These are phyloP conservation scores for Sanchytrium tribonematis DNA, from an alignment of 371 early-diverging fungal genomes.

Conservation along the genomic window DNA sequence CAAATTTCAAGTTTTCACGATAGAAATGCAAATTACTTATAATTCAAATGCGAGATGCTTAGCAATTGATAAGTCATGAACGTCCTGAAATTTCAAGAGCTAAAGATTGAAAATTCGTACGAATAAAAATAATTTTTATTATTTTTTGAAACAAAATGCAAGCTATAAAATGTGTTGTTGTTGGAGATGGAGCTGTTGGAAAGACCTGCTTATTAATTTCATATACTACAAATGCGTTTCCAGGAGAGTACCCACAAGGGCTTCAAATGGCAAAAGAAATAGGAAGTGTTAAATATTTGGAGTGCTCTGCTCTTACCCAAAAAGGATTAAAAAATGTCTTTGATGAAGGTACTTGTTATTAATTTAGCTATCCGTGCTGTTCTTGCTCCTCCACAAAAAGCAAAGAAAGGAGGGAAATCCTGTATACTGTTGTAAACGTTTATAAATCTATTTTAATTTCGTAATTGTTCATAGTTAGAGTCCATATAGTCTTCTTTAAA, in stretches of 20 bases:
- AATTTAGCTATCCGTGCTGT: constrained; percentile 93
- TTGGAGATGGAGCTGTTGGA: constrained; percentile 38
- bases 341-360: constrained; percentile 13
- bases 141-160: constrained; percentile 5
- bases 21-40: no score
- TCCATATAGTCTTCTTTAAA: no score
- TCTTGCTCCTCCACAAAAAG: constrained; percentile 18
- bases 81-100: no score
- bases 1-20: no score
- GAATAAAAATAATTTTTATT: no score
- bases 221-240: constrained; percentile 88
- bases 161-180: constrained; percentile 13
- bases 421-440: background rate
- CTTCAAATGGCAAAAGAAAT: constrained; percentile 45
- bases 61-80: no score
- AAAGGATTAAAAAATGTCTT: constrained; percentile 76
- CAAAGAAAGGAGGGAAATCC: constrained; percentile 9
- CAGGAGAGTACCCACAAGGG: no score
- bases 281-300: constrained; percentile 81
- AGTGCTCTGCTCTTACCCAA: constrained; percentile 86
- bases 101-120: no score
- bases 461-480: no score
- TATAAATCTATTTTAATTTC: no score
- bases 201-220: constrained; percentile 77
- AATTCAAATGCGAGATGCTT: no score